Evolutionary conservation across 495 filamentous ascomycete species (phyloP).

Genomic region (Talaromyces stipitatus): DNA sequence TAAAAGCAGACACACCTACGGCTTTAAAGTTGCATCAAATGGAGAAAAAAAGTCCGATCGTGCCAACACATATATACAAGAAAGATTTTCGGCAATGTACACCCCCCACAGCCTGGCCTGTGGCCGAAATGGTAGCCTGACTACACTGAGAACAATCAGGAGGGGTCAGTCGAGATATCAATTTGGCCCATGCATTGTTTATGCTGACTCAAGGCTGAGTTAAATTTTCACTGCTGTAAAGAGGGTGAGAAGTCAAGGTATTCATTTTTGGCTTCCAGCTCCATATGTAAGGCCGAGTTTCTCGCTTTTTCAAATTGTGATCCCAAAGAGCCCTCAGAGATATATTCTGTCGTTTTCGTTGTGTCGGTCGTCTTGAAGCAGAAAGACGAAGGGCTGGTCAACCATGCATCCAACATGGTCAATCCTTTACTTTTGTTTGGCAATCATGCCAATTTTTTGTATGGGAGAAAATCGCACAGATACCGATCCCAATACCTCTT

Average conservation of each 20-base stretch:
- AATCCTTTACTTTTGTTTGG: background rate
- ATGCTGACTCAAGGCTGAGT: background rate
- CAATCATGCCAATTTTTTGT: background rate
- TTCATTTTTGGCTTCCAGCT: background rate
- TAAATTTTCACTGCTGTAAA: background rate
- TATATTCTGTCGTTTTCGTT: background rate
- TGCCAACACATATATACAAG: background rate
- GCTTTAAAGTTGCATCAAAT: background rate
- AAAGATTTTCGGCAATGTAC: no score
- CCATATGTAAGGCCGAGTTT: background rate
- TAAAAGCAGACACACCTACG: background rate
- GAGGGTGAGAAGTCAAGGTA: background rate
- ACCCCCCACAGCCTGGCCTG: background rate
- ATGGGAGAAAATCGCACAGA: background rate
- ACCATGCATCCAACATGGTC: background rate
- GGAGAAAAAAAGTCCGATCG: background rate
- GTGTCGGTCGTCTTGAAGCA: background rate
- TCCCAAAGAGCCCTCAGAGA: no score
- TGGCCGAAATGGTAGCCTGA: background rate
- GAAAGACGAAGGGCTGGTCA: background rate
- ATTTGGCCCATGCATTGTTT: background rate
- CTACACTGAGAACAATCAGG: background rate
- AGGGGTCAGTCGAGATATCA: background rate
- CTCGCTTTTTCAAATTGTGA: no score
- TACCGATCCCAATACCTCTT: background rate